Evolutionary conservation across 1,284 basidiomycete genomes (phyloP).

Genomic region (Trametes polyzona): DNA sequence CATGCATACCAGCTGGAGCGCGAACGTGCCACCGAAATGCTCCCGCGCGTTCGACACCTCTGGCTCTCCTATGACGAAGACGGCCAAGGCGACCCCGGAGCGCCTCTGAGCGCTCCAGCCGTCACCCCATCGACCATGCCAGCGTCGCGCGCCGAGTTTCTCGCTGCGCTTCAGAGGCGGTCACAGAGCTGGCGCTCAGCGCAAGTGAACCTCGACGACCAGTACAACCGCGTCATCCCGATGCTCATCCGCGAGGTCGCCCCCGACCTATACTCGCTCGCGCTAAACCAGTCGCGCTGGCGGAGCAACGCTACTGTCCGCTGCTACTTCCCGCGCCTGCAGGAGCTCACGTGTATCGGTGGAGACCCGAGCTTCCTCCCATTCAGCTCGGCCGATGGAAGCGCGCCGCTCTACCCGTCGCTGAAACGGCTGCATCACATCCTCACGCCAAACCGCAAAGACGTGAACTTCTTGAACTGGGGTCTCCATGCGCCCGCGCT

Average conservation of each 20-base stretch:
- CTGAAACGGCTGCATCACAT: slow-evolving; percentile 18
- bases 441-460: slow-evolving; percentile 6
- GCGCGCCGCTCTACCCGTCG: slow-evolving; percentile 11
- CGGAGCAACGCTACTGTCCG: slow-evolving; percentile 1
- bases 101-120: not conserved
- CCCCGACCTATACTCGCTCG: slow-evolving; percentile 14
- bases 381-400: not conserved
- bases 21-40: slow-evolving; percentile 1
- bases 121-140: not conserved
- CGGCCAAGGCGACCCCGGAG: not conserved
- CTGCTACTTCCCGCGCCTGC: slow-evolving; percentile 14
- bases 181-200: slow-evolving; percentile 16
- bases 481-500: slow-evolving; percentile 12
- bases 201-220: slow-evolving; percentile 18
- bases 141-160: slow-evolving; percentile 12
- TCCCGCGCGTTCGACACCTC: slow-evolving; percentile 24
- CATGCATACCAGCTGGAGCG: slow-evolving; percentile 11
- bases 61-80: slow-evolving; percentile 21
- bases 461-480: slow-evolving; percentile 17
- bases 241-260: slow-evolving; percentile 15
- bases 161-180: slow-evolving; percentile 9
- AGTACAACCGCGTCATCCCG: slow-evolving; percentile 16
- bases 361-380: slow-evolving; percentile 20
- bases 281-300: slow-evolving; percentile 17
- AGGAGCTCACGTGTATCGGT: slow-evolving; percentile 18